A percentile compares a stretch with the other conserved stretches of the same genome.
phyloP scores from a whole-genome alignment of 2,329 filamentous ascomycete genomes.

The Ciborinia camelliae region DNA sequence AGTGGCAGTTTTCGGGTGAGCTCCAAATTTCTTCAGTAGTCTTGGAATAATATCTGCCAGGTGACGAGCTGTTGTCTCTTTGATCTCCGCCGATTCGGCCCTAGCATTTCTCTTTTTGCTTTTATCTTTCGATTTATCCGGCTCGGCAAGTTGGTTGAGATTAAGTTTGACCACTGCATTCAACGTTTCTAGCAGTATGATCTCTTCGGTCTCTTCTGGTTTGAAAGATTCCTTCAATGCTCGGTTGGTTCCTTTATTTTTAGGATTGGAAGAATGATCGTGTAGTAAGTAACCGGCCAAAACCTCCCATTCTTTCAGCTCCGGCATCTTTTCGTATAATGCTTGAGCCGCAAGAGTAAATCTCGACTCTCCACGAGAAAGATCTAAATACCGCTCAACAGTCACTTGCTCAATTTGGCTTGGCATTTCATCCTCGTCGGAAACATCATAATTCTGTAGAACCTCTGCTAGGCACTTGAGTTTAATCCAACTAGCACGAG shows the following conservation, averaged over 20 bases:
- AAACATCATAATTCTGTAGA: conserved; percentile 74
- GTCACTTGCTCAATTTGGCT: conserved; percentile 43
- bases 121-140: conserved; percentile 57
- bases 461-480: conserved; percentile 87
- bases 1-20: conserved; percentile 80
- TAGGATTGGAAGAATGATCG: conserved; percentile 71
- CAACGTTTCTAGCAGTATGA: conserved; percentile 81
- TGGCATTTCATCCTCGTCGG: conserved; percentile 57
- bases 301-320: conserved; percentile 82
- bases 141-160: conserved; percentile 63
- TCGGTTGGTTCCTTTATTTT: conserved; percentile 63
- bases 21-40: conserved; percentile 88
- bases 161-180: conserved; percentile 76
- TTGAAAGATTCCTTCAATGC: conserved; percentile 33
- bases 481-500: conserved; percentile 81
- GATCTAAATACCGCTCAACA: conserved; percentile 50
- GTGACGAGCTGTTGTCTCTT: conserved; percentile 74
- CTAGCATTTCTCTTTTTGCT: conserved; percentile 50
- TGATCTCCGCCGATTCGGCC: conserved; percentile 62
- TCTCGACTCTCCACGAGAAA: conserved; percentile 69
- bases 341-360: conserved; percentile 83
- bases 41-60: conserved; percentile 77
- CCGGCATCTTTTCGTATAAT: conserved; percentile 76
- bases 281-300: conserved; percentile 87
- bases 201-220: conserved; percentile 59